Percentiles rank a stretch among this genome's conserved stretches.
Evolutionary conservation across 2,329 filamentous ascomycete genomes (phyloP).

Genomic region (Arachnomyces sp.): DNA sequence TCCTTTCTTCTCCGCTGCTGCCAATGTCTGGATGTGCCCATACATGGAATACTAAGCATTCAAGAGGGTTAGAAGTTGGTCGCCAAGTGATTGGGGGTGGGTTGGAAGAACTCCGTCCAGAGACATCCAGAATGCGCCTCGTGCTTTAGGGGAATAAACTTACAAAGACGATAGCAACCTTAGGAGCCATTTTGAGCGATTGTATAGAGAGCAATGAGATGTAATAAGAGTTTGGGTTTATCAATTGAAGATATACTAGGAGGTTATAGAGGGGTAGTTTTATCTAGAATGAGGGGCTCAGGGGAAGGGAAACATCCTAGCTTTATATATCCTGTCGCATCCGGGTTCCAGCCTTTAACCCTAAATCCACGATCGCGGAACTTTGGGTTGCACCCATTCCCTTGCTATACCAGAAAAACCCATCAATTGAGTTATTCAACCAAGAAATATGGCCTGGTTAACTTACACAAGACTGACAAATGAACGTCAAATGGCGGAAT

Average conservation of each 20-base stretch:
- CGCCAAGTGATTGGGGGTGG: not conserved
- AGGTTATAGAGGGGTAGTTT: too few relatives aligned
- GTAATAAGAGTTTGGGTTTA: not conserved
- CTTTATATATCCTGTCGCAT: too few relatives aligned
- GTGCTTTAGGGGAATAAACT: slow-evolving; percentile 33
- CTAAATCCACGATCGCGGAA: too few relatives aligned
- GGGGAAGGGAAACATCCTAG: slow-evolving; percentile 1
- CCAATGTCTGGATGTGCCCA: slow-evolving; percentile 77
- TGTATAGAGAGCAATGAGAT: slow-evolving; percentile 2
- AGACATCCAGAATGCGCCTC: slow-evolving; percentile 9
- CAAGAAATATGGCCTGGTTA: slow-evolving; percentile 13
- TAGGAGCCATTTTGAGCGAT: slow-evolving; percentile 65
- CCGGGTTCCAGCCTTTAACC: too few relatives aligned
- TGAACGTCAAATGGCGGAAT: slow-evolving; percentile 4
- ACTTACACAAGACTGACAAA: slow-evolving; percentile 31
- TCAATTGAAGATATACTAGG: not conserved
- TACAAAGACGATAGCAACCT: slow-evolving; percentile 85
- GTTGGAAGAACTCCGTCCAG: not conserved
- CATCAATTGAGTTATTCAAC: not conserved
- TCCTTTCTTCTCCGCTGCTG: slow-evolving; percentile 83
- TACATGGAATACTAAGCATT: slow-evolving; percentile 74
- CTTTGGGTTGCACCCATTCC: too few relatives aligned
- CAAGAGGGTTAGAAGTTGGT: slow-evolving; percentile 6
- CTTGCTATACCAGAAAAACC: too few relatives aligned
- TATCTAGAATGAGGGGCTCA: slow-evolving; percentile 2